Evolutionary conservation across 768 basidiomycete genomes (phyloP).

Genomic region (Auricularia auricula-judae): DNA sequence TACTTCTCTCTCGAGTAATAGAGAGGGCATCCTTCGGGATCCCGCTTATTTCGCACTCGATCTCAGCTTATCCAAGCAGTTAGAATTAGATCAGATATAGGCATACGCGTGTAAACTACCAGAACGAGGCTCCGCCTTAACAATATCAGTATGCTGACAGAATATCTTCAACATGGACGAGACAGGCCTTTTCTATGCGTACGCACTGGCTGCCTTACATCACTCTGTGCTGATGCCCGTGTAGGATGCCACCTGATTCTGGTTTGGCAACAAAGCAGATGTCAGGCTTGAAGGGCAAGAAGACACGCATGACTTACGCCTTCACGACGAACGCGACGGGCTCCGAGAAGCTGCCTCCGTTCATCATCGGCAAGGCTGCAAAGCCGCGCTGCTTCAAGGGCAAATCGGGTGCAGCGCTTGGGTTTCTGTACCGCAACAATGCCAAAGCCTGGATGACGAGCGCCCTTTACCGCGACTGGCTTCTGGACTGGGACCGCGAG

Average conservation of each 20-base stretch:
- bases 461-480: constrained; percentile 10
- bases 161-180: constrained; percentile 1
- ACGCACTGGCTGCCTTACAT: no score
- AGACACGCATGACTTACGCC: background rate
- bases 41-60: no score
- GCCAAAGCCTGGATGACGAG: constrained; percentile 29
- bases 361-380: constrained; percentile 24
- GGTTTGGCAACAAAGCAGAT: background rate
- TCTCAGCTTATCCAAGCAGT: no score
- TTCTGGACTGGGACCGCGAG: constrained; percentile 1
- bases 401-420: constrained; percentile 9
- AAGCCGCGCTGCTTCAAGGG: constrained; percentile 20
- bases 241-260: no score
- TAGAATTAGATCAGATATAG: no score
- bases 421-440: constrained; percentile 22
- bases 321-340: constrained; percentile 14
- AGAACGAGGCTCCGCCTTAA: no score
- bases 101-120: no score
- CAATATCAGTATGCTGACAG: no score
- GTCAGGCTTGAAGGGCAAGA: constrained; percentile 1
- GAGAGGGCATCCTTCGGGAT: no score
- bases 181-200: background rate
- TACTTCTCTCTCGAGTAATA: no score
- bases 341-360: constrained; percentile 18
- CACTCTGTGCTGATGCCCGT: no score